phyloP scores from a whole-genome alignment of 306 rosid species.

The Cucumis hystrix region DNA sequence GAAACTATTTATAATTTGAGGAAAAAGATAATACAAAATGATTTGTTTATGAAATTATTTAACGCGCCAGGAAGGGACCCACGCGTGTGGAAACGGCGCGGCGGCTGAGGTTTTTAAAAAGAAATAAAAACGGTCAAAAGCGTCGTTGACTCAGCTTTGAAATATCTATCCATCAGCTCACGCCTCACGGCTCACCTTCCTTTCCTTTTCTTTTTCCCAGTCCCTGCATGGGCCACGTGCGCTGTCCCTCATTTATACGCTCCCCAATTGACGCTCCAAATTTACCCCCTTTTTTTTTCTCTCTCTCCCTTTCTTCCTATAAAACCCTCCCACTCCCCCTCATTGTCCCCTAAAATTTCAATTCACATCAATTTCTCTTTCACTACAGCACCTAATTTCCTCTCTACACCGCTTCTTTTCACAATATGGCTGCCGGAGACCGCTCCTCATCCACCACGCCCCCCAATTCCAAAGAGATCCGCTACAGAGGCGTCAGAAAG shows the following conservation, averaged over 20 bases:
- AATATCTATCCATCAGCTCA: neutral
- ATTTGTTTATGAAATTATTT: no score
- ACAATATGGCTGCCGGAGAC: slow-evolving; percentile 42
- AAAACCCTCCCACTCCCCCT: neutral
- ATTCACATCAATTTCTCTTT: neutral
- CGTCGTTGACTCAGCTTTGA: neutral
- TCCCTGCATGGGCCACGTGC: slow-evolving; percentile 19
- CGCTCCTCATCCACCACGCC: slow-evolving; percentile 11
- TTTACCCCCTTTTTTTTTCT: neutral
- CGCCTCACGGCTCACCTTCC: neutral
- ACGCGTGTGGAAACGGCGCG: neutral
- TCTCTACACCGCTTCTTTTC: neutral
- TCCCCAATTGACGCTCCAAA: neutral
- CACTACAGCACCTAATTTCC: neutral
- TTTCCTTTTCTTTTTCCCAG: neutral
- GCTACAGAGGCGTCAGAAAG: slow-evolving; percentile 66
- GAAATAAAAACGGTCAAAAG: neutral
- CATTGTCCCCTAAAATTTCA: neutral
- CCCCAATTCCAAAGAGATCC: slow-evolving; percentile 39
- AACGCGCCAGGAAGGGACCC: neutral
- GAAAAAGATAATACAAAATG: no score
- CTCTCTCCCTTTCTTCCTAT: neutral
- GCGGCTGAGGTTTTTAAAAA: neutral
- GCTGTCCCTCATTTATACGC: slow-evolving; percentile 6
- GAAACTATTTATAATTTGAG: no score